Conservation (phyloP, 2,329 filamentous ascomycete genomes). For the Pseudopyrenochaeta lycopersici region DNA sequence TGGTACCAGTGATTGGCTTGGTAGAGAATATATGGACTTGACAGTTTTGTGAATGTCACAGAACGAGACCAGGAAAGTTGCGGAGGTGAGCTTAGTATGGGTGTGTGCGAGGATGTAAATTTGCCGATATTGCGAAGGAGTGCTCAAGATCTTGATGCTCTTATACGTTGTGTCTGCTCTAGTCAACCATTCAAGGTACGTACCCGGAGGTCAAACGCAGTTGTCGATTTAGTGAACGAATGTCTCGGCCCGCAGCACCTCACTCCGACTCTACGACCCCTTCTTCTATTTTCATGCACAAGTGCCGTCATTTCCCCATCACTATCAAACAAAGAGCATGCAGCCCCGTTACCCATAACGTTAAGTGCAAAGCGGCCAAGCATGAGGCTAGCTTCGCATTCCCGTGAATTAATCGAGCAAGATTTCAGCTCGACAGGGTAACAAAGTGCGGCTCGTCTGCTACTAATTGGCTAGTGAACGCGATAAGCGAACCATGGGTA, state of each 20-base stretch:
- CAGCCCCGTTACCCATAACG: slow-evolving; percentile 21
- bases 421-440: slow-evolving; percentile 14
- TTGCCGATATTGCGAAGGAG: neutral
- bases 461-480: neutral
- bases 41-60: neutral
- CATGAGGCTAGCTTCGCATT: slow-evolving; percentile 10
- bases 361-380: slow-evolving; percentile 19
- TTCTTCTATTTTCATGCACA: slow-evolving; percentile 31
- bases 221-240: slow-evolving; percentile 12
- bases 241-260: slow-evolving; percentile 21
- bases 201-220: slow-evolving; percentile 17
- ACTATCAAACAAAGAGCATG: slow-evolving; percentile 12
- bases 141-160: slow-evolving; percentile 5
- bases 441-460: neutral
- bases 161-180: slow-evolving; percentile 19
- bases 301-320: slow-evolving; percentile 12
- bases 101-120: too few species aligned
- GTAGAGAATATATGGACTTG: neutral
- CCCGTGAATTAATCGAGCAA: slow-evolving; percentile 19
- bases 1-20: neutral
- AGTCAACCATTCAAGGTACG: slow-evolving; percentile 12
- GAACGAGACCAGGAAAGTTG: neutral
- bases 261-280: slow-evolving; percentile 1
- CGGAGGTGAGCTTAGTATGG: neutral
- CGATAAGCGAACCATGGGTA: slow-evolving; percentile 15